Evolutionary conservation across 176 grass and related monocot genomes (phyloP).

Genomic region (Oryza punctata): DNA sequence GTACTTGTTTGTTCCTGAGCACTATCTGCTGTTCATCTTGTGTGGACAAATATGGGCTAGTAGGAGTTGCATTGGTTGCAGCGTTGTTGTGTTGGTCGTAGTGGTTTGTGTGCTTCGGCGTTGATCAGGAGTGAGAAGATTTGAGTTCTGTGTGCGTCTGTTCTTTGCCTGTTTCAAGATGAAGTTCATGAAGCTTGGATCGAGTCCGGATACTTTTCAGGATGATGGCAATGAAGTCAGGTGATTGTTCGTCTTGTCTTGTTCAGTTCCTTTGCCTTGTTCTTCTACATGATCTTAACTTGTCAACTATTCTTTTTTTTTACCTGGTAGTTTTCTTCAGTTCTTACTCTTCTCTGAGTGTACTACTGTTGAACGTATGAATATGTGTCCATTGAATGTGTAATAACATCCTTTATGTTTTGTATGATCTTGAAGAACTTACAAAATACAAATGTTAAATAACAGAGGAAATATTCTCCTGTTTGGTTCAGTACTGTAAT

Average conservation of each 20-base stretch:
- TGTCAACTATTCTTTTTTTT: not conserved
- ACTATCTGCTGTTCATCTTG: slow-evolving; percentile 10
- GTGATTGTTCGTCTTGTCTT: slow-evolving; percentile 45
- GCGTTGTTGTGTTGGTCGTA: slow-evolving; percentile 9
- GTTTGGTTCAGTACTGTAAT: not conserved
- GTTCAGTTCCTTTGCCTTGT: slow-evolving; percentile 22
- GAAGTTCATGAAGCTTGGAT: slow-evolving; percentile 99
- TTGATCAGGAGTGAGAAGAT: slow-evolving; percentile 22
- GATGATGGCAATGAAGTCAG: slow-evolving; percentile 77
- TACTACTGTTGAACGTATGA: not conserved
- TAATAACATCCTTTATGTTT: not conserved
- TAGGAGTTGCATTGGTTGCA: not conserved
- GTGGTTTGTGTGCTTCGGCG: not conserved
- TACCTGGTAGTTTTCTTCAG: not conserved
- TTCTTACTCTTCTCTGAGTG: not conserved
- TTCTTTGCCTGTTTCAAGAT: slow-evolving; percentile 49
- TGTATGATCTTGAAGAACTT: not conserved
- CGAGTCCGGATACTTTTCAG: slow-evolving; percentile 90
- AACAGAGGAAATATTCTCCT: not conserved
- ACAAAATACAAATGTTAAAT: not conserved
- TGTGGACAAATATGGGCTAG: slow-evolving; percentile 33
- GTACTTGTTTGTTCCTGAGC: slow-evolving; percentile 30
- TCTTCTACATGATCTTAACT: not conserved
- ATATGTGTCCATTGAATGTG: not conserved
- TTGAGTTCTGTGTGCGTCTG: not conserved